Percentiles rank a stretch among this genome's conserved stretches.
These are phyloP conservation scores for Tetragonia tetragonoides DNA, from an alignment of 148 eudicot genomes.

Conservation along the genomic window DNA sequence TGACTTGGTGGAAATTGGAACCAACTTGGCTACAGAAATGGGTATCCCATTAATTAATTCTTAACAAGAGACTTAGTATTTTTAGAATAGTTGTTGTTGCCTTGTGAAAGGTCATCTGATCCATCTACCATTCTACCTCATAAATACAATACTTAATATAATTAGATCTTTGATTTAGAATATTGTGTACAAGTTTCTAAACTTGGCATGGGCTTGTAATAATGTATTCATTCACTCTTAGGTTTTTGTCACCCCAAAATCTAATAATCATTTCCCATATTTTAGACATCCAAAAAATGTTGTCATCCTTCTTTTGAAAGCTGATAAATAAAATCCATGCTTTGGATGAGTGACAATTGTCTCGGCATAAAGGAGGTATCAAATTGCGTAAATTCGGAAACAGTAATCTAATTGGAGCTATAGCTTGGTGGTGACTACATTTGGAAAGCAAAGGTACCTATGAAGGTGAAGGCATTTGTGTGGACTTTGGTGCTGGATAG, in stretches of 20 bases:
- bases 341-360: not conserved
- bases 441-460: too few species aligned
- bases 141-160: too few species aligned
- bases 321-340: not conserved
- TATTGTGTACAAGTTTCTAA: not conserved
- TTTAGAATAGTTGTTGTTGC: too few species aligned
- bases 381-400: too few species aligned
- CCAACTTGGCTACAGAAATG: not conserved
- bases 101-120: too few species aligned
- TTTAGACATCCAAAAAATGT: too few species aligned
- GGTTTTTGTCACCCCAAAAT: too few species aligned
- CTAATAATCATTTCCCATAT: not conserved
- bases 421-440: conserved; percentile 5
- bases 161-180: too few species aligned
- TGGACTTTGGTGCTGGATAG: too few species aligned
- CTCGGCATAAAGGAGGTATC: not conserved
- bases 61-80: too few species aligned
- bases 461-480: too few species aligned
- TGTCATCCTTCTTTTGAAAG: not conserved
- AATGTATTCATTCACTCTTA: not conserved
- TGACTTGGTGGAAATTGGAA: not conserved
- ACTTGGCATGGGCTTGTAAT: not conserved
- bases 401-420: not conserved
- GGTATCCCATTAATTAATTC: not conserved
- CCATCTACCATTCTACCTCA: not conserved